Evolutionary conservation across 371 early-diverging fungal species (phyloP).

Genomic region (Mucor piriformis): DNA sequence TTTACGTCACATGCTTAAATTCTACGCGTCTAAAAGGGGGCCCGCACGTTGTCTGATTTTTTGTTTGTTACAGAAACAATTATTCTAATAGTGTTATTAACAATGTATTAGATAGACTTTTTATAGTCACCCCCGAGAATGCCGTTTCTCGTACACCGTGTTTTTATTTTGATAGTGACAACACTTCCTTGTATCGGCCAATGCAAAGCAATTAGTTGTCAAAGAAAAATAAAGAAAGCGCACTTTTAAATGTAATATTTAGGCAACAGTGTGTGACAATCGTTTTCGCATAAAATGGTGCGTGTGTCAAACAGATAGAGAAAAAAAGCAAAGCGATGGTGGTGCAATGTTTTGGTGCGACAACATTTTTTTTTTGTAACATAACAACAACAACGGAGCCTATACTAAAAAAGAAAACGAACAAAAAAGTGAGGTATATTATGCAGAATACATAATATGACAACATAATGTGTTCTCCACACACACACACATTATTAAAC

Average conservation of each 20-base stretch:
- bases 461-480: slow-evolving; percentile 1
- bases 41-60: too few relatives aligned
- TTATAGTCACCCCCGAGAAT: too few relatives aligned
- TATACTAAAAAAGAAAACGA: background rate
- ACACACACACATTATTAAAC: background rate
- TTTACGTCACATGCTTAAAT: too few relatives aligned
- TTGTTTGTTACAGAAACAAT: too few relatives aligned
- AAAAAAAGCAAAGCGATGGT: background rate
- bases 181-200: too few relatives aligned
- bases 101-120: too few relatives aligned
- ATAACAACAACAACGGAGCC: background rate
- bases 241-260: background rate
- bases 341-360: background rate
- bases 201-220: too few relatives aligned
- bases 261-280: background rate
- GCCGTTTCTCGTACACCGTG: too few relatives aligned
- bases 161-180: too few relatives aligned
- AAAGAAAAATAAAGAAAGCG: background rate
- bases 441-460: background rate
- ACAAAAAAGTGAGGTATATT: background rate
- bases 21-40: too few relatives aligned
- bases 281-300: background rate
- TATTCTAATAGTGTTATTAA: too few relatives aligned
- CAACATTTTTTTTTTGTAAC: background rate
- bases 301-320: background rate